Conservation (phyloP, 2,329 filamentous ascomycete genomes). For the Penicillium janthinellum region DNA sequence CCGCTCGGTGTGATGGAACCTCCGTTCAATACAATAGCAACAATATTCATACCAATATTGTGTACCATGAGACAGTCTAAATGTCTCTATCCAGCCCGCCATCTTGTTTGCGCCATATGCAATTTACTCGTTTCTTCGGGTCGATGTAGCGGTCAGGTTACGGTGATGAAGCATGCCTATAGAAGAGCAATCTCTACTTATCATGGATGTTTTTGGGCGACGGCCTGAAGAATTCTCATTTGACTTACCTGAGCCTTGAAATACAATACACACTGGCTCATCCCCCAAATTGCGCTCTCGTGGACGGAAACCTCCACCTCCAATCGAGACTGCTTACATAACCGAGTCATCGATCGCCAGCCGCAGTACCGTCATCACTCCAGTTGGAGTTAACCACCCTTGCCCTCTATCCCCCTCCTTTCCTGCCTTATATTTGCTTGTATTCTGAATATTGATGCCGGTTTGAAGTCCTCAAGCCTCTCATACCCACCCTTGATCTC, state of each 20-base stretch:
- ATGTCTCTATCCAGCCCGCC: not conserved
- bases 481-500: not conserved
- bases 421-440: not conserved
- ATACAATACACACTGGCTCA: not conserved
- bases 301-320: not conserved
- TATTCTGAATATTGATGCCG: not conserved
- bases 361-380: slow-evolving; percentile 22
- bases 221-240: not conserved
- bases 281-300: not conserved
- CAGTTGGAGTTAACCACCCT: slow-evolving; percentile 17
- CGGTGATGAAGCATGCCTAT: not conserved
- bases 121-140: not conserved
- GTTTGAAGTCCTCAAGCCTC: not conserved
- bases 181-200: too few species aligned
- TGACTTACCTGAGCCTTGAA: not conserved
- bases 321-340: slow-evolving; percentile 19
- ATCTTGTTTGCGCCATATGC: not conserved
- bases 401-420: slow-evolving; percentile 10
- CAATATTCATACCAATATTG: not conserved
- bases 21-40: not conserved
- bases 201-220: not conserved
- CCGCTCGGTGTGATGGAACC: not conserved
- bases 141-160: not conserved
- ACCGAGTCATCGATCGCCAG: slow-evolving; percentile 9
- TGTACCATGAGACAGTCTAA: not conserved